Percentiles rank a stretch among this genome's conserved stretches.
These are phyloP conservation scores for Saccharum hybrid DNA, from an alignment of 202 grass and related monocot genomes.

Conservation along the genomic window DNA sequence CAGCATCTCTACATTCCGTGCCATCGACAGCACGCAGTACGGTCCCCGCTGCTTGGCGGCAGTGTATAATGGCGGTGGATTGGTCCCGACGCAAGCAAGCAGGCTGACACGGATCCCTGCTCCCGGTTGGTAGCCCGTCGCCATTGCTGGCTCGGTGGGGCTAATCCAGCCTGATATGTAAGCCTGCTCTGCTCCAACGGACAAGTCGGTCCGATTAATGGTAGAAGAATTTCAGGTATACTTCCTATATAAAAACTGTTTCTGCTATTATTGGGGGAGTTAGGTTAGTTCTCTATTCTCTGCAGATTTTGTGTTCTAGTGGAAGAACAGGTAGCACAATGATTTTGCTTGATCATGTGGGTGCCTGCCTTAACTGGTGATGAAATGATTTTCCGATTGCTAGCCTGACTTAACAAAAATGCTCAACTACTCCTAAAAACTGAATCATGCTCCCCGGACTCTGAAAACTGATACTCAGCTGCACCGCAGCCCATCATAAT, in stretches of 20 bases:
- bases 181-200: conserved; percentile 23
- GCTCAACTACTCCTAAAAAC: neutral
- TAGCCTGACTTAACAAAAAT: neutral
- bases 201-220: conserved; percentile 16
- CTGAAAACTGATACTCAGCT: neutral
- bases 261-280: neutral
- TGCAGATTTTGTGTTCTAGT: conserved; percentile 20
- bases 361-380: neutral
- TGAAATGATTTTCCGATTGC: too few species aligned
- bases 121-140: conserved; percentile 53
- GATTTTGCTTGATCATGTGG: conserved; percentile 31
- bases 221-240: neutral
- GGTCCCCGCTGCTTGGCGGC: conserved; percentile 16
- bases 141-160: neutral
- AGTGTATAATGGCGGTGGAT: conserved; percentile 39
- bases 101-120: conserved; percentile 21
- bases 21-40: conserved; percentile 20
- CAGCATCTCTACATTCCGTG: conserved; percentile 54
- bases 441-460: neutral
- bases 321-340: conserved; percentile 30
- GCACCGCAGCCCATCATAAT: neutral
- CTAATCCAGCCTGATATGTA: neutral
- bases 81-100: conserved; percentile 51
- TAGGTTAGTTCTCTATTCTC: too few species aligned
- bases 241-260: neutral